Evolutionary conservation across 164 flowering plant species (phyloP).

Genomic region (Piper longum): DNA sequence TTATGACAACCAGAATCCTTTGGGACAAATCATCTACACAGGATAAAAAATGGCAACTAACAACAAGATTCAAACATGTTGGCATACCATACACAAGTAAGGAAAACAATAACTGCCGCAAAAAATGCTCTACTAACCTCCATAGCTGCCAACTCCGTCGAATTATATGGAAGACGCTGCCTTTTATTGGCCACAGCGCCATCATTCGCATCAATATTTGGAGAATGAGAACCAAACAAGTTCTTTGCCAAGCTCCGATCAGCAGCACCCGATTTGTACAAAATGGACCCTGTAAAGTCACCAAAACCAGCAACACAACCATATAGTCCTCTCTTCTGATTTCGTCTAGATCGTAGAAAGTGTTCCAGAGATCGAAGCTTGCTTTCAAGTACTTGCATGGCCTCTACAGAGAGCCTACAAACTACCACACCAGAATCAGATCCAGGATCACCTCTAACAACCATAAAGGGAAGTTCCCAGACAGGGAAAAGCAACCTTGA

Average conservation of each 20-base stretch:
- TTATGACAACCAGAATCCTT: no score
- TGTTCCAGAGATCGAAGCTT: slow-evolving; percentile 83
- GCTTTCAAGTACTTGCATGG: slow-evolving; percentile 84
- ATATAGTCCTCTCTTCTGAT: slow-evolving; percentile 90
- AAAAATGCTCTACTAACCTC: slow-evolving; percentile 32
- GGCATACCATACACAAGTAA: neutral
- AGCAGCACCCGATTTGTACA: slow-evolving; percentile 50
- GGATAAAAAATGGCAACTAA: neutral
- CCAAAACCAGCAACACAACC: slow-evolving; percentile 92
- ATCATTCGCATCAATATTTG: slow-evolving; percentile 39
- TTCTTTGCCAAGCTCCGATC: slow-evolving; percentile 62
- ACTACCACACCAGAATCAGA: slow-evolving; percentile 40
- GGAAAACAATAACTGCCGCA: neutral
- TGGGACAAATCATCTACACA: no score
- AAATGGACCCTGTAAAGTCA: slow-evolving; percentile 77
- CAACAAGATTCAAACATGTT: neutral
- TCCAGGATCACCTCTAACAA: slow-evolving; percentile 34
- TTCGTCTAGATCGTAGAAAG: slow-evolving; percentile 71
- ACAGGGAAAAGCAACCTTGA: slow-evolving; percentile 80
- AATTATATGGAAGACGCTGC: slow-evolving; percentile 77
- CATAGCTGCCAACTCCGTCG: slow-evolving; percentile 92
- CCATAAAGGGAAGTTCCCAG: slow-evolving; percentile 94
- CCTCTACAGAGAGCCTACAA: slow-evolving; percentile 66
- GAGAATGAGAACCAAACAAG: slow-evolving; percentile 62
- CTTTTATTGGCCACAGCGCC: slow-evolving; percentile 48